Conservation (phyloP, 225 moss, liverwort and hornwort genomes). For the Climacium dendroides region DNA sequence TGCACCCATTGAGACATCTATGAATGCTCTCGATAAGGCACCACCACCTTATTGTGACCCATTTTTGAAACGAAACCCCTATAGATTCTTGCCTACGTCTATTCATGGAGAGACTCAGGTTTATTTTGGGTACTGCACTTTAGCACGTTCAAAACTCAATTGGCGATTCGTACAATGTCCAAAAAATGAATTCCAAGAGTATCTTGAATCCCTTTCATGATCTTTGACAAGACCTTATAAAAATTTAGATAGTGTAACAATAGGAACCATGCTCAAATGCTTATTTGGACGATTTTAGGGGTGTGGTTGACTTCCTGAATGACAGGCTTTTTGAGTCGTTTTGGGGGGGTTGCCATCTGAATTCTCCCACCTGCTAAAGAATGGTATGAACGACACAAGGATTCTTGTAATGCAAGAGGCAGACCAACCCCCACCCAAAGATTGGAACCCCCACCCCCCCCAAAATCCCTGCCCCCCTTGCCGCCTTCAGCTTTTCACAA, state of each 20-base stretch:
- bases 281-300: not conserved
- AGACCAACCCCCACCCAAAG: too few species aligned
- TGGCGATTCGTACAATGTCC: not conserved
- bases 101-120: not conserved
- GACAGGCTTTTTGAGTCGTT: not conserved
- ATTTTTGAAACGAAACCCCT: not conserved
- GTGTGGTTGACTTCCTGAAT: not conserved
- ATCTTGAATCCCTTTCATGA: too few species aligned
- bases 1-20: not conserved
- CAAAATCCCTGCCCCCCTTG: not conserved
- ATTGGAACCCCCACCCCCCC: not conserved
- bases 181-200: not conserved
- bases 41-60: too few species aligned
- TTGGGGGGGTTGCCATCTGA: not conserved
- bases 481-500: constrained; percentile 6
- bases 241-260: not conserved
- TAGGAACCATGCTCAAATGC: not conserved
- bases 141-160: not conserved
- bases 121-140: not conserved
- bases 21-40: not conserved
- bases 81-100: not conserved
- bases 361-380: not conserved
- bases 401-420: not conserved
- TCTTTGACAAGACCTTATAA: not conserved
- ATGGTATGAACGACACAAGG: not conserved